Conservation (phyloP, 1,139 yeast genomes). For the Saccharomyces pastorianus region DNA sequence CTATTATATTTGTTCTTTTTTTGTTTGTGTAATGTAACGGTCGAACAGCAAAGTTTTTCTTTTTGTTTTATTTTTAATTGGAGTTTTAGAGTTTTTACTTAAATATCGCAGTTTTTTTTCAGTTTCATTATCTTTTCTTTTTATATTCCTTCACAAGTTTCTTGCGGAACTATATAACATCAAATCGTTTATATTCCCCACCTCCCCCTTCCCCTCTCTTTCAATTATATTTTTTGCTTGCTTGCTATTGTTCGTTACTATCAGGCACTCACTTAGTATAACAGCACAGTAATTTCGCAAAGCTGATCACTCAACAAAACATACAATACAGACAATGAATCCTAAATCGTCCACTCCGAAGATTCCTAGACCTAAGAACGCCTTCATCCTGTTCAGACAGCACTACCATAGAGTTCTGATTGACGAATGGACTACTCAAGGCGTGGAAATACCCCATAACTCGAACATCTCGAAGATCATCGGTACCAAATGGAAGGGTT, state of each 20-base stretch:
- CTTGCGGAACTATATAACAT: too few relatives aligned
- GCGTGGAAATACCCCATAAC: slow-evolving; percentile 25
- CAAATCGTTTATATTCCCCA: too few relatives aligned
- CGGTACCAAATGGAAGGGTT: slow-evolving; percentile 68
- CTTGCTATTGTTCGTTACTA: too few relatives aligned
- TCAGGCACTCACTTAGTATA: too few relatives aligned
- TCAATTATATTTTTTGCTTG: too few relatives aligned
- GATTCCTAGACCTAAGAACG: slow-evolving; percentile 64
- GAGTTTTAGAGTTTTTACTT: not conserved
- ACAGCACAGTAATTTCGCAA: too few relatives aligned
- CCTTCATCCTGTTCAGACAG: slow-evolving; percentile 62
- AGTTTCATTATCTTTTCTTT: not conserved
- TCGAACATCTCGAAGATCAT: slow-evolving; percentile 30
- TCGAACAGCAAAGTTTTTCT: not conserved
- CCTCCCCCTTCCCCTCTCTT: too few relatives aligned
- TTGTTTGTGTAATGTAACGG: not conserved
- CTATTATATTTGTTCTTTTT: not conserved
- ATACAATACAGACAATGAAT: too few relatives aligned
- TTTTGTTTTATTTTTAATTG: not conserved
- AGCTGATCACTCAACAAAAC: too few relatives aligned
- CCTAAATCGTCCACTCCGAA: slow-evolving; percentile 19
- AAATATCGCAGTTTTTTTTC: not conserved
- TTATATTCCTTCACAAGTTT: not conserved
- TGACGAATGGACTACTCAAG: slow-evolving; percentile 40
- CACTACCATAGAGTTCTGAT: slow-evolving; percentile 59